Base-by-base conservation (phyloP, 495 filamentous ascomycete species). In the Penicillium cataractarum region DNA sequence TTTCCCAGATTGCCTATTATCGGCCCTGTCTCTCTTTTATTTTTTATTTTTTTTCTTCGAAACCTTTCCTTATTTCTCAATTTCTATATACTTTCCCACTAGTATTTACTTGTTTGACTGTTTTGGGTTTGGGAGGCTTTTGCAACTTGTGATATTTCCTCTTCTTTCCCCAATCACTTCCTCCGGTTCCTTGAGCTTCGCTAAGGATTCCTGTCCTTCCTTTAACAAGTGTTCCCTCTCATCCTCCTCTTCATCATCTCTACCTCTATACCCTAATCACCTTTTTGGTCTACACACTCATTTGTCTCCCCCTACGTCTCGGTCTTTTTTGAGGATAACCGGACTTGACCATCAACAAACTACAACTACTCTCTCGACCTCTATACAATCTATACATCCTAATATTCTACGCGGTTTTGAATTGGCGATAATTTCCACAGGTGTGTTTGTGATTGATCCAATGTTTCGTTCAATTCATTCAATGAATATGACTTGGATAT, bases 11-110 rank as follows among this genome's bases (percentile, higher is more conserved):
- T 55, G 49, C 39, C 62, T 37, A 54, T 56, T 66, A 71, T 73
- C 70, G 68, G 64, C 63, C 71, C 62, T 69, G 70, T 77, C 70
- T 76, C 74, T 76, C 75, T 68, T 73, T 75, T 73, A 71, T 63
- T 50, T 57, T 51, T 55, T 56, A 58, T 63, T 71, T 69, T 68
- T 63, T 65, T 63, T 50, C 66, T 63, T 64, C 71, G 65, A 66
- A 66, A 65, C 65, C 17, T 66, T 67, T 65, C 71, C 55, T 65
- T 57, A 63, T 62, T 66, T 65, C 61, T 62, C 55, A 60, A 65
- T 60, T 61, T 51, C 68, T 58, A 65, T 66, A 57, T 52, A 60
- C 58, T 55, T 56, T 65, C 61, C 65, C 63, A 64, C 61, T 72
- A 65, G 61, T 65, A 27, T 44, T 59, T 58, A n/a, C 65, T 61